Evolutionary conservation across 2,329 filamentous ascomycete genomes (phyloP).

Genomic region (Hypoxylon sp.): DNA sequence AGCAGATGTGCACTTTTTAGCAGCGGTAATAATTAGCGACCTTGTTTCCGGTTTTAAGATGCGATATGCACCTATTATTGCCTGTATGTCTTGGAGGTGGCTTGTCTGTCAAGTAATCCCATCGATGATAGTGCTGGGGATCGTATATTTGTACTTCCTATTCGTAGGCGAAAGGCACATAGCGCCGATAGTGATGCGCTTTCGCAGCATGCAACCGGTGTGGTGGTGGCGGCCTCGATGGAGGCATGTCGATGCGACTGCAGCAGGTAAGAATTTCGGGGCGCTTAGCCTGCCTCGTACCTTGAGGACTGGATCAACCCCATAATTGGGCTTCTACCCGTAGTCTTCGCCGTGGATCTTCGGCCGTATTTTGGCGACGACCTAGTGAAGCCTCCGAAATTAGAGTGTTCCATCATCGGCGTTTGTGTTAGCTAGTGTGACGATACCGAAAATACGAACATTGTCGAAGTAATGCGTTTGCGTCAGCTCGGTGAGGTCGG

Average conservation of each 20-base stretch:
- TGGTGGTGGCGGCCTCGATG: background rate
- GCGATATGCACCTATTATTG: conserved; percentile 1
- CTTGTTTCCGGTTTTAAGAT: background rate
- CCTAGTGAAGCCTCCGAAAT: conserved; percentile 13
- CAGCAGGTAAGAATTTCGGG: conserved; percentile 1
- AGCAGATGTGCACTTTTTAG: background rate
- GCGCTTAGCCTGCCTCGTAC: background rate
- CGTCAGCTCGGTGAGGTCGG: background rate
- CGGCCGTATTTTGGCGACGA: background rate
- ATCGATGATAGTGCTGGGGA: background rate
- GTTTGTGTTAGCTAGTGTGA: background rate
- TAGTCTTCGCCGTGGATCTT: conserved; percentile 6
- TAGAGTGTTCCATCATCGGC: conserved; percentile 8
- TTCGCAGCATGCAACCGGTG: background rate
- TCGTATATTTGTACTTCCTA: conserved; percentile 14
- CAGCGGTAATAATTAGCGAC: background rate
- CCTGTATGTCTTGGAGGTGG: background rate
- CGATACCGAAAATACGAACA: background rate
- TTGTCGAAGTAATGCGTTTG: background rate
- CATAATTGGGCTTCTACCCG: background rate
- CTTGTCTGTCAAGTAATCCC: conserved; percentile 1
- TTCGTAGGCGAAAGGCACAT: background rate
- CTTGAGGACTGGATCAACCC: background rate
- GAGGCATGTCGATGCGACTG: background rate
- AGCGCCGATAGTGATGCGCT: conserved; percentile 5